Conservation (phyloP, 345 rosid species). For the Boechera retrofracta region DNA sequence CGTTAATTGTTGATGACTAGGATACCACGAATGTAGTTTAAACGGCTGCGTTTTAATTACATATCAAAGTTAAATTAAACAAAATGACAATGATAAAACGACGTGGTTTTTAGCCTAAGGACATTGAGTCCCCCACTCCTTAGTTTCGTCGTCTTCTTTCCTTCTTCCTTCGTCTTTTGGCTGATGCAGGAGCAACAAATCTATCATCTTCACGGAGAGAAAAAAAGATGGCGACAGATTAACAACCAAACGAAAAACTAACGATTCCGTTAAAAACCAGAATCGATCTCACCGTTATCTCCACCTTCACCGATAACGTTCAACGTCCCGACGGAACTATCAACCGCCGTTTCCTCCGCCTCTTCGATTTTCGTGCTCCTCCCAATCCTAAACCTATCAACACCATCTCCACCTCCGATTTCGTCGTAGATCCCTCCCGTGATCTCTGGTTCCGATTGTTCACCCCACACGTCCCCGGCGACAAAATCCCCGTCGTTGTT, state of each 20-base stretch:
- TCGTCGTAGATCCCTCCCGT: conserved; percentile 62
- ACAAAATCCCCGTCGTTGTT: conserved; percentile 62
- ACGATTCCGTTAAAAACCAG: conserved; percentile 69
- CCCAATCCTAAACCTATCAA: conserved; percentile 56
- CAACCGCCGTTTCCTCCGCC: conserved; percentile 62
- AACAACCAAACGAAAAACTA: conserved; percentile 38
- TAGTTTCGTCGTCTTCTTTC: too few relatives aligned
- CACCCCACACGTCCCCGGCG: conserved; percentile 45
- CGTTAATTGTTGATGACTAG: too few relatives aligned
- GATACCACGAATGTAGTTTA: too few relatives aligned
- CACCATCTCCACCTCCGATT: conserved; percentile 62
- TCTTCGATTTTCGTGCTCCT: conserved; percentile 57
- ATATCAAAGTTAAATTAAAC: too few relatives aligned
- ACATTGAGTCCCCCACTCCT: too few relatives aligned
- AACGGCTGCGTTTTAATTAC: too few relatives aligned
- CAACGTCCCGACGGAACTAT: conserved; percentile 63
- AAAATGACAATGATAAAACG: too few relatives aligned
- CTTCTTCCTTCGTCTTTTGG: too few relatives aligned
- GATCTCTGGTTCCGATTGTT: conserved; percentile 80
- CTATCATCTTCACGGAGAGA: not conserved
- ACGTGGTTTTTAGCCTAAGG: too few relatives aligned
- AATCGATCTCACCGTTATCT: conserved; percentile 46
- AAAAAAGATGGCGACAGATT: conserved; percentile 31
- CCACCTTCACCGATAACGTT: conserved; percentile 50
- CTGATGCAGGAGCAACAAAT: not conserved